phyloP scores from a whole-genome alignment of 1,284 basidiomycete species.

The Retiboletus flavoniger region DNA sequence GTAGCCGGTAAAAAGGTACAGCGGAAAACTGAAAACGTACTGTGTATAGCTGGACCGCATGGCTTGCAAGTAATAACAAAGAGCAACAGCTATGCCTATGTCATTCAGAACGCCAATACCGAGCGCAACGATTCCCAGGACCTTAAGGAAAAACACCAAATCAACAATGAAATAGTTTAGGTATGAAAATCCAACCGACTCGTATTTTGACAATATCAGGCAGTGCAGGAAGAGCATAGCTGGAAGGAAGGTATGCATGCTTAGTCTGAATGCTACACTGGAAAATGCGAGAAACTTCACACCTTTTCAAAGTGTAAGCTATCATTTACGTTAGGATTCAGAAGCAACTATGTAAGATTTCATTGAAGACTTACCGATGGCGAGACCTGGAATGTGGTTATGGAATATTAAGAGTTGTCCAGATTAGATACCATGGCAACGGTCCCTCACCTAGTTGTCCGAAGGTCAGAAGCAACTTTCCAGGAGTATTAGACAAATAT shows the following conservation, averaged over 20 bases:
- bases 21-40: slow-evolving; percentile 14
- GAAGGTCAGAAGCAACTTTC: slow-evolving; percentile 46
- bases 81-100: slow-evolving; percentile 44
- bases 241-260: slow-evolving; percentile 8
- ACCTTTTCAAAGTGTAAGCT: slow-evolving; percentile 53
- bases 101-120: slow-evolving; percentile 48
- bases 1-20: not conserved
- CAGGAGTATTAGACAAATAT: slow-evolving; percentile 2
- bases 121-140: slow-evolving; percentile 44
- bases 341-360: not conserved
- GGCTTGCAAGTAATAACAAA: slow-evolving; percentile 52
- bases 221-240: slow-evolving; percentile 15
- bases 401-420: not conserved
- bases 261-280: slow-evolving; percentile 23
- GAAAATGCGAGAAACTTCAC: slow-evolving; percentile 12
- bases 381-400: slow-evolving; percentile 11
- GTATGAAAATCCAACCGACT: slow-evolving; percentile 10
- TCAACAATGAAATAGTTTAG: not conserved
- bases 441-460: slow-evolving; percentile 46
- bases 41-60: slow-evolving; percentile 44
- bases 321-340: slow-evolving; percentile 4
- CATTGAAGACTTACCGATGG: slow-evolving; percentile 16
- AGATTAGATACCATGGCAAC: slow-evolving; percentile 6
- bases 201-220: slow-evolving; percentile 15
- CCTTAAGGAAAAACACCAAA: slow-evolving; percentile 25